These are phyloP conservation scores for Mortierella sp. DNA, from an alignment of 371 early-diverging fungal genomes.

Conservation along the genomic window DNA sequence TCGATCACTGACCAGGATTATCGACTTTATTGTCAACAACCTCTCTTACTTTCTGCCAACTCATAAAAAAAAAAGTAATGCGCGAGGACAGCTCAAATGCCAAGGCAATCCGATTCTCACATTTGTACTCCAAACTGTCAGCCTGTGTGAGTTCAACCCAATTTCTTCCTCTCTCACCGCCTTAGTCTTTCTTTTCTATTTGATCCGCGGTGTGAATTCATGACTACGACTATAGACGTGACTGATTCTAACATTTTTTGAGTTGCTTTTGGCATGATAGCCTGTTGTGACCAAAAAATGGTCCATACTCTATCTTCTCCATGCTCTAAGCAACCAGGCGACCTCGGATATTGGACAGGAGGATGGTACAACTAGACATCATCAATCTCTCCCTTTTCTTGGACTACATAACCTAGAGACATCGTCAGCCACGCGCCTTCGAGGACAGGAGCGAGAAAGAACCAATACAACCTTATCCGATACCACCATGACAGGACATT, in stretches of 20 bases:
- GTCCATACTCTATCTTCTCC: constrained; percentile 79
- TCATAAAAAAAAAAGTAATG: constrained; percentile 50
- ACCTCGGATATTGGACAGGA: background rate
- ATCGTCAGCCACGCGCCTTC: constrained; percentile 44
- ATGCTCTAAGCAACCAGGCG: constrained; percentile 59
- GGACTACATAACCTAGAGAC: constrained; percentile 46
- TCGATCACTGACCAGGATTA: background rate
- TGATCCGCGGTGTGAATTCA: no score
- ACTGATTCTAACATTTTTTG: background rate
- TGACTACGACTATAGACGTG: background rate
- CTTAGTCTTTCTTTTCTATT: background rate
- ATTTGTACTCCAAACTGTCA: constrained; percentile 69
- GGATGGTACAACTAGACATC: constrained; percentile 27
- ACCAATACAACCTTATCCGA: constrained; percentile 17
- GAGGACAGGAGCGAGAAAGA: constrained; percentile 12
- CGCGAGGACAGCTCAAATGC: constrained; percentile 59
- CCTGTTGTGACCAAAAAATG: constrained; percentile 67
- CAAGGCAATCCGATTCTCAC: constrained; percentile 72
- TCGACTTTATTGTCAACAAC: background rate
- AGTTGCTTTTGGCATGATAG: constrained; percentile 31
- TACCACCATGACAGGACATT: constrained; percentile 13
- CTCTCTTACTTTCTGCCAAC: background rate
- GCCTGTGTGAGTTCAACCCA: constrained; percentile 57
- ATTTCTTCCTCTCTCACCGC: background rate
- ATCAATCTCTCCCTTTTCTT: constrained; percentile 45